phyloP scores from a whole-genome alignment of 2,329 filamentous ascomycete genomes.

The Aspergillus cejpii region DNA sequence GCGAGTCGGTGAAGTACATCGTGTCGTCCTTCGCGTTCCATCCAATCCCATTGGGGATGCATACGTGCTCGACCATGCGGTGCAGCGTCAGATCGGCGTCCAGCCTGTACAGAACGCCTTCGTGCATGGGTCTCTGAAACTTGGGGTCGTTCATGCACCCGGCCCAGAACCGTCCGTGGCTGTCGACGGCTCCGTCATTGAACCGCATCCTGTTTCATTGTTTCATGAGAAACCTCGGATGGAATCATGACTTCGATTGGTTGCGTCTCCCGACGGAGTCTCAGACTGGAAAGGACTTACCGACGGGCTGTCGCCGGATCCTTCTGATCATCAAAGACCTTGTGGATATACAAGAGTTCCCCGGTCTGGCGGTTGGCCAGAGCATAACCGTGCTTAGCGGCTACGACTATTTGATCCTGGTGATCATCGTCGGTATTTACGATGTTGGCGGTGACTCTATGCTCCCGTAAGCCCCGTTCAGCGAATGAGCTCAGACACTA shows the following conservation, averaged over 20 bases:
- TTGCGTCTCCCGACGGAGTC: neutral
- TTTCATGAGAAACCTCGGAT: slow-evolving; percentile 7
- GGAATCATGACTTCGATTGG: slow-evolving; percentile 9
- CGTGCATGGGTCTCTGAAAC: slow-evolving; percentile 45
- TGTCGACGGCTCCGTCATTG: slow-evolving; percentile 80
- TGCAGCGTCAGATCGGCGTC: slow-evolving; percentile 55
- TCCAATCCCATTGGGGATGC: slow-evolving; percentile 76
- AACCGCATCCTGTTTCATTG: slow-evolving; percentile 47
- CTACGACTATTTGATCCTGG: slow-evolving; percentile 64
- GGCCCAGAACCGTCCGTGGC: slow-evolving; percentile 74
- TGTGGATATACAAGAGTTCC: slow-evolving; percentile 51
- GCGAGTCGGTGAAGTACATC: slow-evolving; percentile 79
- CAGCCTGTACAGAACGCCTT: slow-evolving; percentile 69
- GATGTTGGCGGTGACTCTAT: slow-evolving; percentile 70
- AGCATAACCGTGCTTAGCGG: slow-evolving; percentile 76
- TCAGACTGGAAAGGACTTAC: slow-evolving; percentile 26
- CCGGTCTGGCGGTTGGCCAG: slow-evolving; percentile 60
- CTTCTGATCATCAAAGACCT: slow-evolving; percentile 50
- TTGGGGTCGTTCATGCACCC: slow-evolving; percentile 80
- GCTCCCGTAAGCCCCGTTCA: slow-evolving; percentile 3
- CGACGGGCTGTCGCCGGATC: slow-evolving; percentile 42
- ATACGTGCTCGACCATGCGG: slow-evolving; percentile 57
- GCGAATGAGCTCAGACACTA: slow-evolving; percentile 39
- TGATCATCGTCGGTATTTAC: slow-evolving; percentile 46
- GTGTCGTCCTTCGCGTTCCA: slow-evolving; percentile 68